Percentiles rank a stretch among this genome's conserved stretches.
These are phyloP conservation scores for Lobosporangium transversale DNA, from an alignment of 192 early-diverging fungal genomes.

Conservation along the genomic window DNA sequence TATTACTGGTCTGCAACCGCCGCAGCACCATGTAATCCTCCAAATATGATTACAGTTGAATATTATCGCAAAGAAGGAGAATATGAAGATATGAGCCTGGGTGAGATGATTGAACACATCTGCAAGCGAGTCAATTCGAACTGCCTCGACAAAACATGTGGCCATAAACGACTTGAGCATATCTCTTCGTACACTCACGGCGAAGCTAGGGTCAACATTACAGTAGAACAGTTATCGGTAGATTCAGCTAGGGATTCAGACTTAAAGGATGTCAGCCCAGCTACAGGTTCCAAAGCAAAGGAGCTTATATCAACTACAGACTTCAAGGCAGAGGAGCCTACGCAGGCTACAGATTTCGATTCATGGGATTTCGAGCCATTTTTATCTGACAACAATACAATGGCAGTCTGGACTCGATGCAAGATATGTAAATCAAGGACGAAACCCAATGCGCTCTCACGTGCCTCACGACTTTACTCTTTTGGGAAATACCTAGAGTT, in stretches of 20 bases:
- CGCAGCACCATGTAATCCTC: conserved; percentile 55
- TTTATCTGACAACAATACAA: conserved; percentile 65
- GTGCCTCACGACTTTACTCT: conserved; percentile 82
- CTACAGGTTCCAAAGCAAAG: too few species aligned
- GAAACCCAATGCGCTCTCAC: conserved; percentile 72
- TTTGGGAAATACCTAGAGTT: conserved; percentile 96
- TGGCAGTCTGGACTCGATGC: conserved; percentile 87
- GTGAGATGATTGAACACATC: conserved; percentile 59
- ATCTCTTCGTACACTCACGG: conserved; percentile 66
- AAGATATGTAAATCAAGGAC: conserved; percentile 73
- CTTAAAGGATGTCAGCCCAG: conserved; percentile 53
- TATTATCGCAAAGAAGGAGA: conserved; percentile 59
- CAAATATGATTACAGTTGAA: conserved; percentile 58
- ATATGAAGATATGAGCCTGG: conserved; percentile 57
- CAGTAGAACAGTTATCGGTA: conserved; percentile 34
- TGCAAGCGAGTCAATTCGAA: conserved; percentile 52
- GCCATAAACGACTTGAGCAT: conserved; percentile 60
- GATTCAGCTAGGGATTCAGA: conserved; percentile 23
- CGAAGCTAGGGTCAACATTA: conserved; percentile 59
- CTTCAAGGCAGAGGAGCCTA: too few species aligned
- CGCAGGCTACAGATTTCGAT: conserved; percentile 14
- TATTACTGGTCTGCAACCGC: conserved; percentile 54
- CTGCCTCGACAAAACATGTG: conserved; percentile 59
- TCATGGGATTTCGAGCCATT: conserved; percentile 57
- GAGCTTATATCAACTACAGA: too few species aligned